A percentile compares a stretch with the other conserved stretches of the same genome.
Conservation (phyloP, 163 green algal species). For the Botryococcus braunii region DNA sequence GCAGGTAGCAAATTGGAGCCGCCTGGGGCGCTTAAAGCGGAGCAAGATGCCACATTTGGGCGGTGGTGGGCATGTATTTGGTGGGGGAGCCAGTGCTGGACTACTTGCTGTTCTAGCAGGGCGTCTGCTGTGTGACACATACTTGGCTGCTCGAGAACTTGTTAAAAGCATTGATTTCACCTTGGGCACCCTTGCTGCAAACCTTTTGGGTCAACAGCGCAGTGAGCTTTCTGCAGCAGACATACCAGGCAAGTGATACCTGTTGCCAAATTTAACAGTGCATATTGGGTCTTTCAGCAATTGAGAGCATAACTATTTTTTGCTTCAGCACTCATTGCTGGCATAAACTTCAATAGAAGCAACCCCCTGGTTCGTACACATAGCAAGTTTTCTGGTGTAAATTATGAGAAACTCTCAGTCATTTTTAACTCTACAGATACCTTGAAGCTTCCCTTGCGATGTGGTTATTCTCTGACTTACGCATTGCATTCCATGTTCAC, state of each 20-base stretch:
- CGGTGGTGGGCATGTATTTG: constrained; percentile 72
- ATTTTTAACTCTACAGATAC: no score
- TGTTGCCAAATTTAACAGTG: no score
- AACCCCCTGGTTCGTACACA: no score
- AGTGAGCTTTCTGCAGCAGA: constrained; percentile 48
- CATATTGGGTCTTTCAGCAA: no score
- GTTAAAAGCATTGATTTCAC: constrained; percentile 92
- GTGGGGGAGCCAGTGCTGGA: constrained; percentile 71
- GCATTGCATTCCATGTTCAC: no score
- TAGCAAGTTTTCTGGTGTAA: no score
- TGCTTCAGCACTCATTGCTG: no score
- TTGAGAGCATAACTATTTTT: no score
- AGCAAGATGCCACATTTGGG: constrained; percentile 71
- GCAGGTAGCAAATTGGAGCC: constrained; percentile 86
- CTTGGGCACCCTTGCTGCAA: constrained; percentile 67
- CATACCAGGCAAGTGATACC: constrained; percentile 25
- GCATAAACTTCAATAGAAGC: no score
- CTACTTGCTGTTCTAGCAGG: constrained; percentile 52
- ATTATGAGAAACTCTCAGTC: no score
- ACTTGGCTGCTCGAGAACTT: constrained; percentile 80
- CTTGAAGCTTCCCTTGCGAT: no score
- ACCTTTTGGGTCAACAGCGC: constrained; percentile 66
- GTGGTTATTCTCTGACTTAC: no score
- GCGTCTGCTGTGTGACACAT: constrained; percentile 94
- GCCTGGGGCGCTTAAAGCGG: constrained; percentile 87